phyloP scores from a whole-genome alignment of 139 green algal species.

The Closterium sp. region DNA sequence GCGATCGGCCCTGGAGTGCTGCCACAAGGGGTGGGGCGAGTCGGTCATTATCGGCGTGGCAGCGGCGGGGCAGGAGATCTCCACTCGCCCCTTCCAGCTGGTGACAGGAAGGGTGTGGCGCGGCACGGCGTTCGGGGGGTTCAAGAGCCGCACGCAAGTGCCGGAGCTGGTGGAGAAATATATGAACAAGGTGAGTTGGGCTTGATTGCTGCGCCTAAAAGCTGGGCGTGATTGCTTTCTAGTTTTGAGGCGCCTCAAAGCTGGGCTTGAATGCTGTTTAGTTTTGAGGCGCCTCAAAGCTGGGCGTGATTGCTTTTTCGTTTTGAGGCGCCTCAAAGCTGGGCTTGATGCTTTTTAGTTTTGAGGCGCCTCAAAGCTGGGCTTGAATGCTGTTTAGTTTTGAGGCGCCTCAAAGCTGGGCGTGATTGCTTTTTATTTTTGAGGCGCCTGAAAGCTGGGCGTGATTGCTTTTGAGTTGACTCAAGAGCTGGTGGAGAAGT shows the following conservation, averaged over 20 bases:
- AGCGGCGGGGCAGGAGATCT: slow-evolving; percentile 82
- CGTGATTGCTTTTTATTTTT: no score
- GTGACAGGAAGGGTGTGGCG: slow-evolving; percentile 64
- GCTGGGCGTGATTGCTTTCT: no score
- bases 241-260: no score
- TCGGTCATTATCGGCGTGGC: slow-evolving; percentile 74
- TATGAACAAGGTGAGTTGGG: slow-evolving; percentile 28
- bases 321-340: not conserved
- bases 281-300: not conserved
- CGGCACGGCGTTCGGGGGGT: slow-evolving; percentile 96
- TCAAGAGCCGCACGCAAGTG: slow-evolving; percentile 76
- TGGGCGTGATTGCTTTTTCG: not conserved
- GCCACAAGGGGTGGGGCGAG: slow-evolving; percentile 66
- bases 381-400: slow-evolving; percentile 23
- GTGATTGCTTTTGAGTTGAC: no score
- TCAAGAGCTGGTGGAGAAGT: no score
- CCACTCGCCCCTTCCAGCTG: slow-evolving; percentile 94
- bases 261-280: slow-evolving; percentile 1
- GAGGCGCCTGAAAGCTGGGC: no score
- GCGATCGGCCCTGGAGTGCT: slow-evolving; percentile 88
- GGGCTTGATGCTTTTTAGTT: not conserved
- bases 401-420: no score
- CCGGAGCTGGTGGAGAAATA: slow-evolving; percentile 79
- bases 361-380: not conserved
- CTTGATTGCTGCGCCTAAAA: no score